Evolutionary conservation across 768 basidiomycete species (phyloP).

Genomic region (Ramaria sp.): DNA sequence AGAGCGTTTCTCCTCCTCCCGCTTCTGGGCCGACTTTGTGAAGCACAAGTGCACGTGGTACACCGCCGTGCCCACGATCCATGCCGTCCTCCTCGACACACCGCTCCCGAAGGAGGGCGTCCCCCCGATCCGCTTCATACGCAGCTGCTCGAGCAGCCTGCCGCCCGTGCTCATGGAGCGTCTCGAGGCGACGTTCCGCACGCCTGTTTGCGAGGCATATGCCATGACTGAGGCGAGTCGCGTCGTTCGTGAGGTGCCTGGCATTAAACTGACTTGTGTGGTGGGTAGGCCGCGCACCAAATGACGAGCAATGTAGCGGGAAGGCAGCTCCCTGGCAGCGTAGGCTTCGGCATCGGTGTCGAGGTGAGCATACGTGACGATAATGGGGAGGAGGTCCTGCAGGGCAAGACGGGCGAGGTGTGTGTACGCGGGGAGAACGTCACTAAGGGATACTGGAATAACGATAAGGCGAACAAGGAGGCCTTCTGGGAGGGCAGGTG

Average conservation of each 20-base stretch:
- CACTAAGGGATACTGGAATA: slow-evolving; percentile 62
- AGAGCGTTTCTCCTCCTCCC: slow-evolving; percentile 39
- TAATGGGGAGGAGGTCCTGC: slow-evolving; percentile 22
- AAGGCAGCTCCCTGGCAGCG: slow-evolving; percentile 20
- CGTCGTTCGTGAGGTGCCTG: background rate
- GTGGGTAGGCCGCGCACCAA: slow-evolving; percentile 21
- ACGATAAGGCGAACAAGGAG: slow-evolving; percentile 51
- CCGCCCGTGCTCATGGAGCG: slow-evolving; percentile 40
- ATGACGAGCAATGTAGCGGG: slow-evolving; percentile 17
- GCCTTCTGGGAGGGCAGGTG: slow-evolving; percentile 60
- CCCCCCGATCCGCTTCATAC: slow-evolving; percentile 26
- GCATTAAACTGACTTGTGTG: background rate
- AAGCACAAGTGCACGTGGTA: slow-evolving; percentile 37
- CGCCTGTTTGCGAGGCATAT: slow-evolving; percentile 48
- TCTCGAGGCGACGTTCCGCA: slow-evolving; percentile 38
- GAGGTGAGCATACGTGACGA: slow-evolving; percentile 21
- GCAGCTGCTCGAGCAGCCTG: slow-evolving; percentile 38
- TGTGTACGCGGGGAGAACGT: slow-evolving; percentile 46
- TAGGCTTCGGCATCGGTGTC: slow-evolving; percentile 22
- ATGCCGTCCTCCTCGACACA: slow-evolving; percentile 22
- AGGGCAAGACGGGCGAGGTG: slow-evolving; percentile 38
- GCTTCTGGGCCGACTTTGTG: slow-evolving; percentile 37
- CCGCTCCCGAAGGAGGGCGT: slow-evolving; percentile 14
- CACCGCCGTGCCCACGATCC: slow-evolving; percentile 23
- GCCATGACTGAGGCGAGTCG: slow-evolving; percentile 42